Percentiles rank a stretch among this genome's conserved stretches.
phyloP scores from a whole-genome alignment of 768 basidiomycete species.

The Naganishia onofrii region DNA sequence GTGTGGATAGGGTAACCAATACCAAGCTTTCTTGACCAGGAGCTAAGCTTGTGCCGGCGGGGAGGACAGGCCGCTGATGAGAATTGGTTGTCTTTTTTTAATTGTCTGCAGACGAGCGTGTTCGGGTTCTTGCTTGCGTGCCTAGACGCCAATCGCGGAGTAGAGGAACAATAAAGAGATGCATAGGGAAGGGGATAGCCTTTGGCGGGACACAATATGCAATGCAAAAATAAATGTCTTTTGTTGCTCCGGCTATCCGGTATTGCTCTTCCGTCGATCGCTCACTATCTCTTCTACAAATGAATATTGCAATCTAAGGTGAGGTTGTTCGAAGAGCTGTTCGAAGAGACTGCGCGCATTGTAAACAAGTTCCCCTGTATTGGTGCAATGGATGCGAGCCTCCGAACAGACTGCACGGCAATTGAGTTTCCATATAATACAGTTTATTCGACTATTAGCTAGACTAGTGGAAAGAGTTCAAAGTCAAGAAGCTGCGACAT shows the following conservation, averaged over 20 bases:
- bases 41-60: constrained; percentile 2
- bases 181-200: background rate
- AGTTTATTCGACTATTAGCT: too few relatives aligned
- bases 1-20: background rate
- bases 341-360: too few relatives aligned
- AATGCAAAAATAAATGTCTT: background rate
- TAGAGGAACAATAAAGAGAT: constrained; percentile 6
- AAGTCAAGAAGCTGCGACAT: background rate
- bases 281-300: too few relatives aligned
- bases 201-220: too few relatives aligned
- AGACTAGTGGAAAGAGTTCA: too few relatives aligned
- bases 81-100: background rate
- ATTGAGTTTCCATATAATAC: too few relatives aligned
- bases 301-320: too few relatives aligned
- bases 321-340: too few relatives aligned
- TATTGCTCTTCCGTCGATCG: background rate
- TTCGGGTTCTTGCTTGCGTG: background rate
- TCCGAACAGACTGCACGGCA: too few relatives aligned
- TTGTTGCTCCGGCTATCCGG: constrained; percentile 8
- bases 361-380: too few relatives aligned
- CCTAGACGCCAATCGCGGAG: background rate
- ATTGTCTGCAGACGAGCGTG: background rate
- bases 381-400: too few relatives aligned
- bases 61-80: background rate
- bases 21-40: background rate